Evolutionary conservation across 805 yeast species (phyloP).

Genomic region (Cephaloascus albidus): DNA sequence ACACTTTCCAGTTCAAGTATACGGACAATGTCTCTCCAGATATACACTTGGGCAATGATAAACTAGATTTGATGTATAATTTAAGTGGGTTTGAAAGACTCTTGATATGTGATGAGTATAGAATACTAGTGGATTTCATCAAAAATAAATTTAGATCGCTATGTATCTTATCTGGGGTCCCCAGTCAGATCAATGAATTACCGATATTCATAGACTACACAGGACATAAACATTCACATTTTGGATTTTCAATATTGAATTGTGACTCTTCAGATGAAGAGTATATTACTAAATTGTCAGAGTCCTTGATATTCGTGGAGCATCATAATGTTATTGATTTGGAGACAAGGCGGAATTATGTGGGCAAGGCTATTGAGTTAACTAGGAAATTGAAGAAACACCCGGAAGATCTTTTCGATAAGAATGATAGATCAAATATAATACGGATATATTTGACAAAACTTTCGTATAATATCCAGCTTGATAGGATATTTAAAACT

Average conservation of each 20-base stretch:
- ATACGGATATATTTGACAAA: slow-evolving; percentile 37
- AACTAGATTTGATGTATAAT: slow-evolving; percentile 51
- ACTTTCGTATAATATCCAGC: slow-evolving; percentile 54
- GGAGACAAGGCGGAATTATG: not conserved
- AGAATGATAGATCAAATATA: slow-evolving; percentile 32
- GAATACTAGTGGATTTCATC: slow-evolving; percentile 56
- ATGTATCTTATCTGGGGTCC: slow-evolving; percentile 43
- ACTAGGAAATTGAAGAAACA: slow-evolving; percentile 14
- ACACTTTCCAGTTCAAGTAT: slow-evolving; percentile 2
- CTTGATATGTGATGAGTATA: slow-evolving; percentile 46
- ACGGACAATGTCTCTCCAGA: not conserved
- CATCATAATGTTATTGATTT: not conserved
- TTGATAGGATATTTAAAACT: slow-evolving; percentile 54
- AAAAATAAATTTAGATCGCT: slow-evolving; percentile 59
- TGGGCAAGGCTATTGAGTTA: slow-evolving; percentile 7
- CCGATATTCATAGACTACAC: slow-evolving; percentile 12
- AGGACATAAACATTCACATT: slow-evolving; percentile 9
- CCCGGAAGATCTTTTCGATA: slow-evolving; percentile 13
- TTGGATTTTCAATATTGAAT: slow-evolving; percentile 25
- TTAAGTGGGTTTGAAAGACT: slow-evolving; percentile 27
- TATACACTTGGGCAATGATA: slow-evolving; percentile 13
- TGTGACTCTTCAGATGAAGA: slow-evolving; percentile 32
- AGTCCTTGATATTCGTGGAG: not conserved
- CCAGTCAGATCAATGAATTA: slow-evolving; percentile 24
- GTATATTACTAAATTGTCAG: slow-evolving; percentile 18